A percentile compares a stretch with the other conserved stretches of the same genome.
phyloP scores from a whole-genome alignment of 2,329 filamentous ascomycete species.

The Samsoniella hepiali region DNA sequence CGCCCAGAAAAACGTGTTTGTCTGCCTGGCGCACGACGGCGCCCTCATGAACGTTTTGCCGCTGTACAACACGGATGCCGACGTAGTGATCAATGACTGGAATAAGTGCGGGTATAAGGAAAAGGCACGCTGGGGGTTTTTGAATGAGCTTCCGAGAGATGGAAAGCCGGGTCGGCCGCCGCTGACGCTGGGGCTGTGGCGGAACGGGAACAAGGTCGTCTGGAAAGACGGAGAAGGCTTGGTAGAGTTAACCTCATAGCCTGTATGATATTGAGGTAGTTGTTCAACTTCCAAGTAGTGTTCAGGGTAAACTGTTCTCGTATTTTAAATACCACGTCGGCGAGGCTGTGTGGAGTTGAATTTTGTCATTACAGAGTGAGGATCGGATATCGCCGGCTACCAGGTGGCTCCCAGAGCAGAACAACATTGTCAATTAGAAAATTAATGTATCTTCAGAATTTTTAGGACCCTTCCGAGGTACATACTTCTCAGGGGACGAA shows the following conservation, averaged over 20 bases:
- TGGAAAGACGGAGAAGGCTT: conserved; percentile 6
- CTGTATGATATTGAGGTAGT: too few relatives aligned
- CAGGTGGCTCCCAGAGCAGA: too few relatives aligned
- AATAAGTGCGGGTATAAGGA: conserved; percentile 11
- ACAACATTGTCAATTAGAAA: too few relatives aligned
- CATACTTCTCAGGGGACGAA: too few relatives aligned
- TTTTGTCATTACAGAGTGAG: too few relatives aligned
- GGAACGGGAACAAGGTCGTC: background rate
- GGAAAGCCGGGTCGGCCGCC: conserved; percentile 1
- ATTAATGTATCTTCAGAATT: too few relatives aligned
- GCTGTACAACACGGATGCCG: conserved; percentile 5
- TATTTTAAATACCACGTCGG: too few relatives aligned
- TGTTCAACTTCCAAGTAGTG: too few relatives aligned
- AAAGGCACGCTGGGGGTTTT: conserved; percentile 2
- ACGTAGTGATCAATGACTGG: conserved; percentile 8
- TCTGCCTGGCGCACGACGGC: conserved; percentile 16
- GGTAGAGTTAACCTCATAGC: background rate
- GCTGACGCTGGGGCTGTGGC: background rate
- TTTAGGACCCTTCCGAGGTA: too few relatives aligned
- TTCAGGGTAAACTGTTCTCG: too few relatives aligned
- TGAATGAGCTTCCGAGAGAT: conserved; percentile 15
- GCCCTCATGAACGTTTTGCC: conserved; percentile 1
- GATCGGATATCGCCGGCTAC: too few relatives aligned
- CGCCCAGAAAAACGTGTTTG: conserved; percentile 11
- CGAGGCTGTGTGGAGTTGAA: too few relatives aligned